phyloP scores from a whole-genome alignment of 371 early-diverging fungal genomes.

The Mortierella polycephala region DNA sequence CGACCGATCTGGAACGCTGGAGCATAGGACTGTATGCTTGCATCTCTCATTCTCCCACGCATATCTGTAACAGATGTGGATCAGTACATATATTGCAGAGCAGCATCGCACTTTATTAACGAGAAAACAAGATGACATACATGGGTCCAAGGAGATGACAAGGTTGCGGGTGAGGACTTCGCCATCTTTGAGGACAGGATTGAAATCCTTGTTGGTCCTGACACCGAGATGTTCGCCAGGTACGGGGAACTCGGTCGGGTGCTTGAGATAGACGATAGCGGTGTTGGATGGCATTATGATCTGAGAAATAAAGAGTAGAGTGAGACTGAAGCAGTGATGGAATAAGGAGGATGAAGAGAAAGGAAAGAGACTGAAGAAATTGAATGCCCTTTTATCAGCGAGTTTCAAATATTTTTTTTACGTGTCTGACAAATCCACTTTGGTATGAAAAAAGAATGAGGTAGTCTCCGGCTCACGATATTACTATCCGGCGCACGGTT shows the following conservation, averaged over 20 bases:
- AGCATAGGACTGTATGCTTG: constrained; percentile 59
- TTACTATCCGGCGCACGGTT: too few species aligned
- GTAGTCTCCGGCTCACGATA: too few species aligned
- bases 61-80: constrained; percentile 51
- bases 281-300: constrained; percentile 36
- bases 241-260: constrained; percentile 57
- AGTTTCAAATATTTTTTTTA: too few species aligned
- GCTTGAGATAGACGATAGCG: constrained; percentile 56
- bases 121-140: constrained; percentile 25
- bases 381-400: too few species aligned
- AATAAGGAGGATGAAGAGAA: not conserved
- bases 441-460: too few species aligned
- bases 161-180: constrained; percentile 66
- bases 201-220: constrained; percentile 54
- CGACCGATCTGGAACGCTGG: constrained; percentile 66
- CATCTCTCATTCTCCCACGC: constrained; percentile 74
- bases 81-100: not conserved
- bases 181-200: constrained; percentile 61
- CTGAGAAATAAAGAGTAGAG: too few species aligned
- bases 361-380: constrained; percentile 1
- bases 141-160: constrained; percentile 66
- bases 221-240: constrained; percentile 63
- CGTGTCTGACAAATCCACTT: too few species aligned
- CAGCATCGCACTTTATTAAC: not conserved
- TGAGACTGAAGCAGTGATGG: not conserved